Conservation (phyloP, 306 rosid genomes). For the Rosa multiflora region DNA sequence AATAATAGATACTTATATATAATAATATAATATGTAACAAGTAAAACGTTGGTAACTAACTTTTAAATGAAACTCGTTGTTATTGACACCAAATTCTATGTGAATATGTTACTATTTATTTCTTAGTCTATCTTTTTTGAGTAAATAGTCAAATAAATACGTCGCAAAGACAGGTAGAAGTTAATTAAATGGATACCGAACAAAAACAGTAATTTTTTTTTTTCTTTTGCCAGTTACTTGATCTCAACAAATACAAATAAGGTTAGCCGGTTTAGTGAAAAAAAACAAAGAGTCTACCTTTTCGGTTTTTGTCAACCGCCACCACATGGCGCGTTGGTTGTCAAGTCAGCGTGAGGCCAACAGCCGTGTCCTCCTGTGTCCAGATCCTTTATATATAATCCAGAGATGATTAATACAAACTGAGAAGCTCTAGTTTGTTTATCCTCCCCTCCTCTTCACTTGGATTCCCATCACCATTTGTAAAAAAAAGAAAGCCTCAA, state of each 20-base stretch:
- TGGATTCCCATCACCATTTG: neutral
- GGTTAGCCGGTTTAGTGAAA: neutral
- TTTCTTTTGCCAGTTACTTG: neutral
- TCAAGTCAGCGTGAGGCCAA: neutral
- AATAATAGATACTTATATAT: too few relatives aligned
- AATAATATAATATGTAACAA: too few relatives aligned
- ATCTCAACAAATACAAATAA: neutral
- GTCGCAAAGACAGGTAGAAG: neutral
- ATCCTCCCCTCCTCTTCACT: neutral
- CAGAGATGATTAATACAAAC: neutral
- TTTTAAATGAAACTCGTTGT: neutral
- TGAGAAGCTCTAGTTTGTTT: neutral
- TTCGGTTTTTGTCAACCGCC: constrained; percentile 8
- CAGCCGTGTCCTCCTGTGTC: neutral
- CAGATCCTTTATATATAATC: neutral
- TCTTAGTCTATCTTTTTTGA: too few relatives aligned
- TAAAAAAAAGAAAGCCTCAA: neutral
- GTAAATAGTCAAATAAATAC: too few relatives aligned
- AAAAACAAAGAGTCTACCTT: neutral
- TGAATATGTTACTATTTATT: neutral
- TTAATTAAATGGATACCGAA: too few relatives aligned
- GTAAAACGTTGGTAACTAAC: neutral
- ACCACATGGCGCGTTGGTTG: constrained; percentile 15
- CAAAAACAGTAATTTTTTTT: too few relatives aligned
- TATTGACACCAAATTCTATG: neutral